phyloP scores from a whole-genome alignment of 441 rosid species.

The Populus hybrid region DNA sequence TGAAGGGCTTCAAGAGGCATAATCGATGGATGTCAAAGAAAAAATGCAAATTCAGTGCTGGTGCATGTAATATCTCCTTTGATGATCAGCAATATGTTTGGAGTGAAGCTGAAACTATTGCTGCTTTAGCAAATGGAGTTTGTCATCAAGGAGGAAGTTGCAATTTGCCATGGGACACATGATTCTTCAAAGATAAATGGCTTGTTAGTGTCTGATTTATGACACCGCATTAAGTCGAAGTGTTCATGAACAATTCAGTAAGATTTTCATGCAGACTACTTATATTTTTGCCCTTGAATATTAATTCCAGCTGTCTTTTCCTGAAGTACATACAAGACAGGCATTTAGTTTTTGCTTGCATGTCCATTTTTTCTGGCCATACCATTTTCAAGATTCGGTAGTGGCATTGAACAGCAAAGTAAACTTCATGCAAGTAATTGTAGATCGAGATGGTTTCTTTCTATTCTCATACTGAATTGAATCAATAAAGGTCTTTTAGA shows the following conservation, averaged over 20 bases:
- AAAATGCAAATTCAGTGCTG: not conserved
- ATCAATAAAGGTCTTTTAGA: not conserved
- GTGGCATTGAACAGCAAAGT: no score
- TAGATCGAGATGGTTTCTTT: no score
- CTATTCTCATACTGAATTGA: no score
- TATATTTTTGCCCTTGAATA: no score
- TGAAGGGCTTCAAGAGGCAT: not conserved
- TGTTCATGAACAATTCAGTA: not conserved
- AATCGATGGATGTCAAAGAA: not conserved
- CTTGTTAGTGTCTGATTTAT: not conserved
- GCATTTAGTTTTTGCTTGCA: no score
- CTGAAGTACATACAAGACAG: no score
- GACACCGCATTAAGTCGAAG: not conserved
- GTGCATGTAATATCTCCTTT: not conserved
- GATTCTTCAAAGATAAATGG: not conserved
- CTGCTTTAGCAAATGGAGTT: not conserved
- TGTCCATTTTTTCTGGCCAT: no score
- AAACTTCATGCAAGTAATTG: no score
- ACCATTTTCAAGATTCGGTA: no score
- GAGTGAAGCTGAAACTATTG: not conserved
- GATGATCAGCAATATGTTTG: no score
- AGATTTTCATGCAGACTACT: no score
- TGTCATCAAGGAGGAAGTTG: not conserved
- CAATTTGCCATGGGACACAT: not conserved
- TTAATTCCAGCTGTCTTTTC: no score